These are phyloP conservation scores for Colletotrichum costaricense DNA, from an alignment of 2,329 filamentous ascomycete species.

Conservation along the genomic window DNA sequence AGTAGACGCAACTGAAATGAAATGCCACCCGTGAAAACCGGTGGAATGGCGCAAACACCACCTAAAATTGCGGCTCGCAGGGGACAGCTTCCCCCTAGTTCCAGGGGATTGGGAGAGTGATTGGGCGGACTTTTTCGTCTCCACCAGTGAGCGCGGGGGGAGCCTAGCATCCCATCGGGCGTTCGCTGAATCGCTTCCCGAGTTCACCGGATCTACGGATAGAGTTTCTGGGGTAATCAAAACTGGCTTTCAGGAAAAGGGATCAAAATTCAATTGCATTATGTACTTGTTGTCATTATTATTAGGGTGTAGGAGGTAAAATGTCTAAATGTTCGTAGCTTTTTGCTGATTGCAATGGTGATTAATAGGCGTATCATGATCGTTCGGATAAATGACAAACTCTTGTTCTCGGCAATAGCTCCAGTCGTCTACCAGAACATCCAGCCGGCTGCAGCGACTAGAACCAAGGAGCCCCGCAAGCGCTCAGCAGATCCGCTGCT, in stretches of 20 bases:
- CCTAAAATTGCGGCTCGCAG: not conserved
- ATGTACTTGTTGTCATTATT: not conserved
- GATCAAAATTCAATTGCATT: not conserved
- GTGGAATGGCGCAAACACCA: not conserved
- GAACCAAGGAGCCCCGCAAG: no score
- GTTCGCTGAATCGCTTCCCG: not conserved
- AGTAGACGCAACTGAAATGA: not conserved
- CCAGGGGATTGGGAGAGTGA: not conserved
- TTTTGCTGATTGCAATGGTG: no score
- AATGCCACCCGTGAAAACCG: not conserved
- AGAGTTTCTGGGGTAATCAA: not conserved
- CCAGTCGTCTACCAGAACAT: no score
- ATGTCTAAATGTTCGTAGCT: no score
- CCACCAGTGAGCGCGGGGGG: conserved; percentile 11
- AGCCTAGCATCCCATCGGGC: not conserved
- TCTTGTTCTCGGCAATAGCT: no score
- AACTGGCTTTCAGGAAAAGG: not conserved
- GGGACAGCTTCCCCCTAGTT: not conserved
- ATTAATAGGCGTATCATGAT: no score
- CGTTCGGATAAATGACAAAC: no score
- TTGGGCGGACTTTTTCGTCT: conserved; percentile 1
- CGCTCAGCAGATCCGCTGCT: no score
- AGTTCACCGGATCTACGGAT: not conserved
- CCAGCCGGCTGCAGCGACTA: no score
- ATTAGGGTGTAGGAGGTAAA: no score